phyloP scores from a whole-genome alignment of 176 grass and related monocot genomes.

The Phragmites australis region DNA sequence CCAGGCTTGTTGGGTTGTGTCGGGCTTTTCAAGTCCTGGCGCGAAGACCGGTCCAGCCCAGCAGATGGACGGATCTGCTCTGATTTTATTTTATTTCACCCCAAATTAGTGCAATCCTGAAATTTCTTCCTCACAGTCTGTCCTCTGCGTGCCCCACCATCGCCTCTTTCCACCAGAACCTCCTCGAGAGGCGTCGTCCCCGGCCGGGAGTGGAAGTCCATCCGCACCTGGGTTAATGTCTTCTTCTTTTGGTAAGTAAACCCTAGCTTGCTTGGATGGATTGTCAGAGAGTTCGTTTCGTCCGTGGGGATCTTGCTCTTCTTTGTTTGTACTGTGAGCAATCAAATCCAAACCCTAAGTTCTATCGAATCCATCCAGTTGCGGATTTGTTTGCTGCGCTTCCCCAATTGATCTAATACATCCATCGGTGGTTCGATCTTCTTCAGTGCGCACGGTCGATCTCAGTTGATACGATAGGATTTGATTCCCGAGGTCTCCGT shows the following conservation, averaged over 20 bases:
- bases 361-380: neutral
- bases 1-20: too few relatives aligned
- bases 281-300: neutral
- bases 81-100: neutral
- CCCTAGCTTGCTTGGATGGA: neutral
- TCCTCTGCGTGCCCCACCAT: too few relatives aligned
- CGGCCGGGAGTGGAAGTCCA: too few relatives aligned
- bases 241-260: neutral
- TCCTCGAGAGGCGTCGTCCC: neutral
- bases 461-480: neutral
- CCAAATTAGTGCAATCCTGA: too few relatives aligned
- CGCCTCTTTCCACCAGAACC: too few relatives aligned
- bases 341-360: too few relatives aligned
- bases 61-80: neutral
- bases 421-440: neutral
- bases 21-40: neutral
- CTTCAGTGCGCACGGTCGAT: neutral
- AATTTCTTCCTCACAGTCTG: too few relatives aligned
- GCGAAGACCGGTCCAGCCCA: neutral
- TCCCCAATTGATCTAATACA: too few relatives aligned
- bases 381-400: neutral
- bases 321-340: too few relatives aligned
- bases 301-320: too few relatives aligned
- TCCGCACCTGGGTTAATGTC: neutral
- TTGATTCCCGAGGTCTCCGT: neutral